Evolutionary conservation across 768 basidiomycete species (phyloP), one percentile per base, ranked within the genome.

Genomic region (Boletus vermiculosoides): DNA sequence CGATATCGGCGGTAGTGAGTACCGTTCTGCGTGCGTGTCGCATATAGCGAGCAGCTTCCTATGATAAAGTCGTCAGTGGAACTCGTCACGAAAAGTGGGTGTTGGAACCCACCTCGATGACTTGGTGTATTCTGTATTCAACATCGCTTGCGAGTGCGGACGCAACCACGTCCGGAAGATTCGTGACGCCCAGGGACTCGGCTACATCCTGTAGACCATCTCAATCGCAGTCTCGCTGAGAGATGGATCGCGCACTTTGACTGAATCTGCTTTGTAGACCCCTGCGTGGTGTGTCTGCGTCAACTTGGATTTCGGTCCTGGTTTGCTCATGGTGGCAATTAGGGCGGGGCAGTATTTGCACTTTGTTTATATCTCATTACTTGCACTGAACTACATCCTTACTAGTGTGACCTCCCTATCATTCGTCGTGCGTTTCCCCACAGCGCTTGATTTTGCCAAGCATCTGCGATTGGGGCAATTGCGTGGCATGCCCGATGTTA

Each of bases 31-130:
- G 85, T 7, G 90, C 90, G 72, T 98, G 94, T 23, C 94, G 84
- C 92, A 96, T 97, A 74, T 96, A 99, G 50, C 95, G 89, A 25
- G 94, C 87, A 10, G 96, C 94, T 82, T 98, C 96, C 89, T 72
- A 33, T 1, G 41, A 37, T n/a, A 16, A 36, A 23, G 30, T 2
- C 34, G 13, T 63, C 48, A 46, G 20, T 10, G 16, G 22, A 10
- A 9, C 16, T 33, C 18, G 16, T 30, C 53, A 20, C 5, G 4
- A 44, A 36, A 23, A 7, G n/a, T 16, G 1, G 15, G 25, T 5
- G 28, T 30, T 8, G 52, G 37, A 20, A 65, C 77, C 42, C 60
- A 92, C 93, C 83, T 97, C 92, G 63, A 96, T 82, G 41, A 98
- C 88, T 69, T 98, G 92, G 72, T 96, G 93, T 69, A 98, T 83